Conservation (phyloP, 1,139 yeast genomes). For the Debaryomyces coudertii region DNA sequence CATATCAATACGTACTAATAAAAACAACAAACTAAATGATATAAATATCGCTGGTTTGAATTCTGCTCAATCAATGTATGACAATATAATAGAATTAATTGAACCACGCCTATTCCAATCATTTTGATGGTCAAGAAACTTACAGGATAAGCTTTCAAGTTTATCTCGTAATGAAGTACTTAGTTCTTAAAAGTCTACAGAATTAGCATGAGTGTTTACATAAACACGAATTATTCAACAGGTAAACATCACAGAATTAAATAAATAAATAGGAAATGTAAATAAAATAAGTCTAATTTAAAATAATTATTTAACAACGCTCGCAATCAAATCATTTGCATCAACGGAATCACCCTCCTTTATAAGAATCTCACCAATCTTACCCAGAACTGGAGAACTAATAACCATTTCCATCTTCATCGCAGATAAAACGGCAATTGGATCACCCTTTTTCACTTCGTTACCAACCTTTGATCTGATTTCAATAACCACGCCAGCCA, state of each 20-base stretch:
- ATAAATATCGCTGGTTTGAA: too few relatives aligned
- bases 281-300: slow-evolving; percentile 1
- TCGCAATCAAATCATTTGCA: slow-evolving; percentile 76
- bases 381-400: slow-evolving; percentile 87
- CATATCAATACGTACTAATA: not conserved
- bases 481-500: slow-evolving; percentile 99
- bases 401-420: slow-evolving; percentile 99
- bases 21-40: not conserved
- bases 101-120: not conserved
- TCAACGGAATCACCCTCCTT: slow-evolving; percentile 95
- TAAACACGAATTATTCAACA: not conserved
- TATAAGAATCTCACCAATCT: slow-evolving; percentile 71
- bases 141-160: too few relatives aligned
- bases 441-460: slow-evolving; percentile 95
- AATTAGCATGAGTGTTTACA: not conserved
- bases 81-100: slow-evolving; percentile 3
- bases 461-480: slow-evolving; percentile 85
- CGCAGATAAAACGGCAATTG: slow-evolving; percentile 91
- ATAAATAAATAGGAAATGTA: slow-evolving; percentile 3
- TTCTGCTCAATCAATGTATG: too few relatives aligned
- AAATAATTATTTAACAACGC: slow-evolving; percentile 29
- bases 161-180: not conserved
- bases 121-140: not conserved
- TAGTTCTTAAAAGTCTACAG: not conserved
- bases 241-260: slow-evolving; percentile 5